Evolutionary conservation across 306 rosid genomes (phyloP), one percentile per base, ranked within the genome.

Genomic region (Hippophae tibetana): DNA sequence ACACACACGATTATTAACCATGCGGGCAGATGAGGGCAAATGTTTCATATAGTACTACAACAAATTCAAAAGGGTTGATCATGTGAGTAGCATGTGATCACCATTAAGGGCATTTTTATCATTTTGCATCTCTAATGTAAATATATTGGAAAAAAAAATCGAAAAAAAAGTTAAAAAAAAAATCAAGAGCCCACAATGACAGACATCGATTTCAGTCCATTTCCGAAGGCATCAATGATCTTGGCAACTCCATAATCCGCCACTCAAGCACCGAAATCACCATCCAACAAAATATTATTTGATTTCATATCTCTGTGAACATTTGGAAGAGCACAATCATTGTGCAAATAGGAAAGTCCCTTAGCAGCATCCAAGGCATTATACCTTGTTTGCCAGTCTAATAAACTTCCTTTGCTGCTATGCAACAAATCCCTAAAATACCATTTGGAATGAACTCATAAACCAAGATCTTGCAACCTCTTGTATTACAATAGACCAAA

Each of bases 381-480:
- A 64, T 67, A 85, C 81, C 98, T 83, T 0, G 82, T 85, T 25
- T 87, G 95, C 98, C 98, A 92, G 58, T 92, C 95, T 72, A 92
- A 72, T 77, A 81, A 66, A n/a, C 92, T 95, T 14, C 83, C 85
- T 74, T 83, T 92, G 13, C 78, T 85, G 42, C 96, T 70, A 63
- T 87, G 98, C 63, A 92, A 80, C 81, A 86, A 69, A 72, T 90
- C 96, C 98, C 96, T 1, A 90, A 81, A 64, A 96, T 90, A 7
- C 98, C 98, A 59, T 90, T 83, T 1, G 94, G 89, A 96, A 90
- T 87, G 72, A 87, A 87, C 74, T 90, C 98, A n/a, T 87, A 92
- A 27, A 92, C 98, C 77, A 92, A 58, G 10, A 92, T 87, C 77
- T 80, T 92, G 79, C 95, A 74, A 53, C 85, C 88, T 70, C 83